Evolutionary conservation across 179 eudicot species (phyloP).

Genomic region (Actinidia polygama): DNA sequence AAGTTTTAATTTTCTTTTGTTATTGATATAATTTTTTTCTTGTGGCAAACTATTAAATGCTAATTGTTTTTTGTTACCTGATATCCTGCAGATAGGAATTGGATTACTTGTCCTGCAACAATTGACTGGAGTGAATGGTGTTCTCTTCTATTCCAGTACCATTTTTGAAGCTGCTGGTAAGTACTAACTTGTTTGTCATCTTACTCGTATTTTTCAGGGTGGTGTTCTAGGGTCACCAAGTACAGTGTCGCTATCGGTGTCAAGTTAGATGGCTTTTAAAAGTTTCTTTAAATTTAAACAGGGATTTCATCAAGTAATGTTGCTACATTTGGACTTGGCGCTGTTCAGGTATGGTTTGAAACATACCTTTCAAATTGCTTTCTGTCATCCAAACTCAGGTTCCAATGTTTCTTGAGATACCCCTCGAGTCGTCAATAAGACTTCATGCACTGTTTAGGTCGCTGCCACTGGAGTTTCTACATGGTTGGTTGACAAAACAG

Average conservation of each 20-base stretch:
- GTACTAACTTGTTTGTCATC: constrained; percentile 16
- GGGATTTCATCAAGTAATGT: constrained; percentile 80
- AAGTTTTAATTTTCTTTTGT: constrained; percentile 17
- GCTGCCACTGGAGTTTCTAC: constrained; percentile 77
- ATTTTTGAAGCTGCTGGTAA: constrained; percentile 89
- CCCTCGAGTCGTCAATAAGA: background rate
- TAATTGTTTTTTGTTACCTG: background rate
- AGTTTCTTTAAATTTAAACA: constrained; percentile 34
- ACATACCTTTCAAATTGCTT: background rate
- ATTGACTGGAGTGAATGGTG: constrained; percentile 83
- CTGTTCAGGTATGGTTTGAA: constrained; percentile 63
- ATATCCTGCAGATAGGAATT: constrained; percentile 75
- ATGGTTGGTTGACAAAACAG: constrained; percentile 92
- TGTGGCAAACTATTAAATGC: background rate
- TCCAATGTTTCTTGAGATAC: background rate
- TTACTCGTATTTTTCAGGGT: background rate
- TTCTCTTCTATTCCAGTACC: constrained; percentile 80
- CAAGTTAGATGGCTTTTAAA: constrained; percentile 14
- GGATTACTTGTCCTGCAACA: constrained; percentile 90
- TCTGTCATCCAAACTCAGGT: background rate
- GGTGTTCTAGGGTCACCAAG: background rate
- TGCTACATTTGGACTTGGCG: constrained; percentile 84
- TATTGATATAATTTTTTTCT: constrained; percentile 1
- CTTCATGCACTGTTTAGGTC: constrained; percentile 49
- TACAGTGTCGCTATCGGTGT: background rate